Conservation (phyloP, 2,329 filamentous ascomycete species). For the Beauveria varroae region DNA sequence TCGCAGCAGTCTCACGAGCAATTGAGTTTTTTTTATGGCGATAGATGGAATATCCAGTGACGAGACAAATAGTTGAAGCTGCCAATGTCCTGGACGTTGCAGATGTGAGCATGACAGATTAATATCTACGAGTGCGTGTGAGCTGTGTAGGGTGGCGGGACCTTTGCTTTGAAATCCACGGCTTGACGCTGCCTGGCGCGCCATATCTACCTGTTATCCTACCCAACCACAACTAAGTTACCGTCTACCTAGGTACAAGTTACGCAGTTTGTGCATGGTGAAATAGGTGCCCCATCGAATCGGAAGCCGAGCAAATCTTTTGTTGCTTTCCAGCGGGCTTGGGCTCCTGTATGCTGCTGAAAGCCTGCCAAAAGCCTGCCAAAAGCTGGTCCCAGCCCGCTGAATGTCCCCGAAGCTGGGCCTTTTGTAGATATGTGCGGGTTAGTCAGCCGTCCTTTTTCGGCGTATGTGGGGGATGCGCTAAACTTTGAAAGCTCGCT, state of each 20-base stretch:
- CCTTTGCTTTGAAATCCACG: constrained; percentile 12
- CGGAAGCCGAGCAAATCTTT: background rate
- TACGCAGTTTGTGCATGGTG: too few species aligned
- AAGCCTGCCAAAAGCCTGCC: background rate
- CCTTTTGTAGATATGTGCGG: too few species aligned
- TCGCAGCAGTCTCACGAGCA: background rate
- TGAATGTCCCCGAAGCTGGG: background rate
- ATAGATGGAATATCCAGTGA: constrained; percentile 23
- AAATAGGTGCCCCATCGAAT: background rate
- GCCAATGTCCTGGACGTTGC: constrained; percentile 21
- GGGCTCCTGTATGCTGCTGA: background rate
- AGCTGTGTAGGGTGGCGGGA: background rate
- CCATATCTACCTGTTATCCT: too few species aligned
- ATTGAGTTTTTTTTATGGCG: constrained; percentile 15
- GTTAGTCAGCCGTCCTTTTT: constrained; percentile 7
- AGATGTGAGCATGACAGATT: constrained; percentile 26
- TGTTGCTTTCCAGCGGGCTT: background rate
- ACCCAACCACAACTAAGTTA: too few species aligned
- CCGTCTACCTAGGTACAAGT: too few species aligned
- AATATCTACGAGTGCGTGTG: background rate
- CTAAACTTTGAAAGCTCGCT: constrained; percentile 6
- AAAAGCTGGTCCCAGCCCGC: background rate
- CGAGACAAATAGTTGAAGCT: constrained; percentile 21
- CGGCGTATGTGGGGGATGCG: background rate
- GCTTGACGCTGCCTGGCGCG: constrained; percentile 5